Conservation (phyloP, 2,329 filamentous ascomycete species). For the Phaeosphaeria sp. region DNA sequence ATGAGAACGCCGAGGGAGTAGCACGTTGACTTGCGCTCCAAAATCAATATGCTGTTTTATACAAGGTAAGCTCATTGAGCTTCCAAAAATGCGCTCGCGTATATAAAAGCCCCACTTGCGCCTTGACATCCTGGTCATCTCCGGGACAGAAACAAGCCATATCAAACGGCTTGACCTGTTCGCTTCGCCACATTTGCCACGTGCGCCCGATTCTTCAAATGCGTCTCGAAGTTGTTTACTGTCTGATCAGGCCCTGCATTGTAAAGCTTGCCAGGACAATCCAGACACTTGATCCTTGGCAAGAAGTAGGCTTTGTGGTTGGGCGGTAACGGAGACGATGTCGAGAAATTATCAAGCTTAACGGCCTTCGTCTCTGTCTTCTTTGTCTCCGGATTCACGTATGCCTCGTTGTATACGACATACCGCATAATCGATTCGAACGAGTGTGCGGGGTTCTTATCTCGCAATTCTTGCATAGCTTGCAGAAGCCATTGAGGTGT, state of each 20-base stretch:
- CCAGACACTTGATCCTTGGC: constrained; percentile 87
- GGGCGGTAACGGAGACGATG: constrained; percentile 61
- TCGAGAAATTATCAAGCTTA: constrained; percentile 55
- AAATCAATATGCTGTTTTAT: constrained; percentile 23
- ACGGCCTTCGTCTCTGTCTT: constrained; percentile 57
- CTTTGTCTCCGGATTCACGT: constrained; percentile 61
- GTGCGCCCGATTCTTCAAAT: constrained; percentile 84
- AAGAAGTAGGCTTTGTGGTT: constrained; percentile 81
- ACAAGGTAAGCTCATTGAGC: constrained; percentile 17
- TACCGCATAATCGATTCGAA: constrained; percentile 95
- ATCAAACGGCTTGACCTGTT: constrained; percentile 21
- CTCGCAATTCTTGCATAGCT: constrained; percentile 74
- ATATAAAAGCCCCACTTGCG: constrained; percentile 15
- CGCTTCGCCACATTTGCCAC: constrained; percentile 44
- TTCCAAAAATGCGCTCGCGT: constrained; percentile 17
- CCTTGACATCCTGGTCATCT: constrained; percentile 2
- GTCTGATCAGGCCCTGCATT: constrained; percentile 86
- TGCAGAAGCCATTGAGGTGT: constrained; percentile 84
- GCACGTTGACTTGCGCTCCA: constrained; percentile 26
- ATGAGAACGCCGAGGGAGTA: constrained; percentile 35
- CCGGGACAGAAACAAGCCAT: not conserved
- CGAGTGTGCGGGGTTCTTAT: constrained; percentile 75
- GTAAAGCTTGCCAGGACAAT: constrained; percentile 94
- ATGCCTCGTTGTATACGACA: constrained; percentile 72
- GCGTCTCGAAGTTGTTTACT: constrained; percentile 89